A percentile compares a stretch with the other conserved stretches of the same genome.
phyloP scores from a whole-genome alignment of 2,329 filamentous ascomycete species.

The Penicillium oxalicum region DNA sequence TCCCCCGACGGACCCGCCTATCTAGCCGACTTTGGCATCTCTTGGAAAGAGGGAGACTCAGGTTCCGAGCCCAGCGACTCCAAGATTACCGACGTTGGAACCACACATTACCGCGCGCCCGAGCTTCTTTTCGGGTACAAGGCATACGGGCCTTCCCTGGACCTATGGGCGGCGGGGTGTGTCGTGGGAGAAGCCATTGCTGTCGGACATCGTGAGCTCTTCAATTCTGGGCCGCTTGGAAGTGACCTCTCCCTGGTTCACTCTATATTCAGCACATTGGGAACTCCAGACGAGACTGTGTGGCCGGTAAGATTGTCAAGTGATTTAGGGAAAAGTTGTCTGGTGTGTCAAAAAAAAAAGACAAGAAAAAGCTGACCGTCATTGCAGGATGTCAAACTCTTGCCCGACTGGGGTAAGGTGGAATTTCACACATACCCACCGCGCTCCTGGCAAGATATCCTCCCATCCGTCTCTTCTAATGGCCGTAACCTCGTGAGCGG shows the following conservation, averaged over 20 bases:
- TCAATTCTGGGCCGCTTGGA: conserved; percentile 82
- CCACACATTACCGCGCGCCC: conserved; percentile 81
- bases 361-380: conserved; percentile 1
- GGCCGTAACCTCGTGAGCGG: conserved; percentile 61
- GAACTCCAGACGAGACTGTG: conserved; percentile 69
- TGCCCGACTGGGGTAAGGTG: conserved; percentile 83
- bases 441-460: conserved; percentile 62
- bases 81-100: conserved; percentile 91
- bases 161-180: conserved; percentile 85
- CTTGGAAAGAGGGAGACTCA: conserved; percentile 62
- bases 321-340: not conserved
- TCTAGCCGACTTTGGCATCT: conserved; percentile 86
- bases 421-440: conserved; percentile 69
- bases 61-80: conserved; percentile 56
- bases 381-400: conserved; percentile 38
- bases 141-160: conserved; percentile 64
- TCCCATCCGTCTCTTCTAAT: conserved; percentile 54
- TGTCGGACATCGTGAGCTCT: conserved; percentile 57
- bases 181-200: conserved; percentile 71
- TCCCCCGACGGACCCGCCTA: conserved; percentile 65
- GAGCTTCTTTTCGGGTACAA: conserved; percentile 83
- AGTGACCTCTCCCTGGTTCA: conserved; percentile 86
- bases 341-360: not conserved
- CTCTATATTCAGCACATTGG: conserved; percentile 86
- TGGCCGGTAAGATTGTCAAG: conserved; percentile 63